These are phyloP conservation scores for Biscogniauxia sp. DNA, from an alignment of 2,329 filamentous ascomycete species.

Conservation along the genomic window DNA sequence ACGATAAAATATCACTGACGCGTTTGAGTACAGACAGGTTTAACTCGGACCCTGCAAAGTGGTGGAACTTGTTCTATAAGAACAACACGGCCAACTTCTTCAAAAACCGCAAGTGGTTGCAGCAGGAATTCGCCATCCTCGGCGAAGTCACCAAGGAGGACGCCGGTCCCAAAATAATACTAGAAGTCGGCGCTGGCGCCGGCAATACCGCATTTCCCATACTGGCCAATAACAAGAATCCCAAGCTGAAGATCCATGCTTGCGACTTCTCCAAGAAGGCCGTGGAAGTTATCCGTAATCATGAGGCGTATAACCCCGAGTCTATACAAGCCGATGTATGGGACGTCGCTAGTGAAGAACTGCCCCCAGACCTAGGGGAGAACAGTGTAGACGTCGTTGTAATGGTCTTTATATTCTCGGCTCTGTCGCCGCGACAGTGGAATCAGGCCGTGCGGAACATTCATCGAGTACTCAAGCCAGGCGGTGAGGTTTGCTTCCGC, in stretches of 20 bases:
- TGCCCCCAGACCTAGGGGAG: constrained; percentile 75
- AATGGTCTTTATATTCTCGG: constrained; percentile 97
- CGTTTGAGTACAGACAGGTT: constrained; percentile 61
- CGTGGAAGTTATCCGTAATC: constrained; percentile 83
- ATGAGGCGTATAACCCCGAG: constrained; percentile 70
- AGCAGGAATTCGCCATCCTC: constrained; percentile 93
- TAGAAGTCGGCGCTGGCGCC: constrained; percentile 93
- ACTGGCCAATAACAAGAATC: constrained; percentile 79
- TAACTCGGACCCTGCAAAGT: constrained; percentile 86
- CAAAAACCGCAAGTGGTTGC: constrained; percentile 96
- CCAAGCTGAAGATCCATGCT: constrained; percentile 78
- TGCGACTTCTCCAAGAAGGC: constrained; percentile 96
- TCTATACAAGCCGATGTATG: constrained; percentile 88
- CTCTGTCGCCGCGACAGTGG: constrained; percentile 84
- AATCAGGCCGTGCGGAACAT: constrained; percentile 77
- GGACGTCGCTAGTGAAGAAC: constrained; percentile 72
- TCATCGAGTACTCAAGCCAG: constrained; percentile 79
- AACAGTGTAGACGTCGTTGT: constrained; percentile 87
- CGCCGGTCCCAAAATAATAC: constrained; percentile 66
- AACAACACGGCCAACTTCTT: constrained; percentile 98
- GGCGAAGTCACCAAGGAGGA: constrained; percentile 68
- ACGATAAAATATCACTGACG: constrained; percentile 38
- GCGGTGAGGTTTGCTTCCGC: constrained; percentile 90
- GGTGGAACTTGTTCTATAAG: constrained; percentile 98
- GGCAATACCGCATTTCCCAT: constrained; percentile 97